Conservation (phyloP, 176 grass and related monocot species). For the Elymus sibiricus region DNA sequence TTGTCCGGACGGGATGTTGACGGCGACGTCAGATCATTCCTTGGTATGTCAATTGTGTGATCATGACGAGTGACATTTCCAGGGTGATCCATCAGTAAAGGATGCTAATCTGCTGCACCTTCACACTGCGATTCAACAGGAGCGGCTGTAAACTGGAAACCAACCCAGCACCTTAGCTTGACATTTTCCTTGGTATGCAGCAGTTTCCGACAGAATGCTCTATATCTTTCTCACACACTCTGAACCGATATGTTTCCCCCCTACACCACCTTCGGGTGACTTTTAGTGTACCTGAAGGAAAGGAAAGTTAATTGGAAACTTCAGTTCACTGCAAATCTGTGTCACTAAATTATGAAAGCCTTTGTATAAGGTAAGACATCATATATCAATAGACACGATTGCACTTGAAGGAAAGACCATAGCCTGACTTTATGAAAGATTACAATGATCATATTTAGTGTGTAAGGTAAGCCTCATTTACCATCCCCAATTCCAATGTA, state of each 20-base stretch:
- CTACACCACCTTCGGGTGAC: background rate
- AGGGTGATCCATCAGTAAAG: slow-evolving; percentile 52
- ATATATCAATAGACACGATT: slow-evolving; percentile 22
- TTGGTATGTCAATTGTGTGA: slow-evolving; percentile 77
- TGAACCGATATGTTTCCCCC: background rate
- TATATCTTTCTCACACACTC: slow-evolving; percentile 7
- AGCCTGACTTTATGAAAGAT: background rate
- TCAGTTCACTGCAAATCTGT: background rate
- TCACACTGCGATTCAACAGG: background rate
- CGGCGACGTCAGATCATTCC: slow-evolving; percentile 44
- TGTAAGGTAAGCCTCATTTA: background rate
- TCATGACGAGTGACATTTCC: slow-evolving; percentile 44
- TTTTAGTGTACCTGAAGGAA: slow-evolving; percentile 38
- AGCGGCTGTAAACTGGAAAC: background rate
- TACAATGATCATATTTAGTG: background rate
- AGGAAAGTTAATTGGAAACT: slow-evolving; percentile 4
- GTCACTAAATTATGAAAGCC: background rate
- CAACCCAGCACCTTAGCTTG: background rate
- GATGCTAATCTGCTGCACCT: background rate
- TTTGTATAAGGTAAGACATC: slow-evolving; percentile 21
- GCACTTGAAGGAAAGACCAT: slow-evolving; percentile 20
- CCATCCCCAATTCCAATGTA: background rate
- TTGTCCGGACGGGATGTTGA: slow-evolving; percentile 42
- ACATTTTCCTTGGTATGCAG: slow-evolving; percentile 7
- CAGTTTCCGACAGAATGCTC: background rate